A percentile compares a stretch with the other conserved stretches of the same genome.
phyloP scores from a whole-genome alignment of 2,329 filamentous ascomycete genomes.

The Aspergillus tamarii region DNA sequence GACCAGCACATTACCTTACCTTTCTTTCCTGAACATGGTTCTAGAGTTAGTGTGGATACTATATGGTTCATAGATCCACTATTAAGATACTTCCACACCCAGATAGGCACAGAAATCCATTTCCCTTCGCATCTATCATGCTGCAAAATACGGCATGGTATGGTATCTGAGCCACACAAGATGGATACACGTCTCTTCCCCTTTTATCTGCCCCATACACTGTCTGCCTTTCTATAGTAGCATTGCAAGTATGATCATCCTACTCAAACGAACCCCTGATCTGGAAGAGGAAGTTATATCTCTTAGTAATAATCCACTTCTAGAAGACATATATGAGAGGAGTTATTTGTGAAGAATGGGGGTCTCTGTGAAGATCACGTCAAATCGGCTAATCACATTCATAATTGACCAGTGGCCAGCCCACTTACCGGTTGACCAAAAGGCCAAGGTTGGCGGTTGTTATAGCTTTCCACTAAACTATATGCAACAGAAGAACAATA shows the following conservation, averaged over 20 bases:
- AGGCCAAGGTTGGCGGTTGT: not conserved
- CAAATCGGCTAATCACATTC: not conserved
- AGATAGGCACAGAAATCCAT: not conserved
- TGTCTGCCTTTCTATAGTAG: not conserved
- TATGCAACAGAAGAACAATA: not conserved
- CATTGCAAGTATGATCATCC: not conserved
- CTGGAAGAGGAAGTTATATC: not conserved
- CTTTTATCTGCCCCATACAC: not conserved
- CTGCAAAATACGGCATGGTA: not conserved
- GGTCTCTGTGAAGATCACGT: not conserved
- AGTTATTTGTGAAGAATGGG: not conserved
- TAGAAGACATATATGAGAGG: not conserved
- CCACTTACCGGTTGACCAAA: not conserved
- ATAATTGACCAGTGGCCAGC: not conserved
- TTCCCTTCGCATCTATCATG: not conserved
- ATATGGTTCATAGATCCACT: too few relatives aligned
- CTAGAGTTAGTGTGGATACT: too few relatives aligned
- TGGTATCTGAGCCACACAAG: not conserved
- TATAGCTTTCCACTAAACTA: not conserved
- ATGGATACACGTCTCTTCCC: not conserved
- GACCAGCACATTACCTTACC: too few relatives aligned
- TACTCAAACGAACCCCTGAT: not conserved
- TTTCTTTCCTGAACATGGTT: too few relatives aligned
- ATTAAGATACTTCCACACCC: not conserved
- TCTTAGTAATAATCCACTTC: not conserved